Conservation (phyloP, 306 rosid species). For the Clitoria ternatea region DNA sequence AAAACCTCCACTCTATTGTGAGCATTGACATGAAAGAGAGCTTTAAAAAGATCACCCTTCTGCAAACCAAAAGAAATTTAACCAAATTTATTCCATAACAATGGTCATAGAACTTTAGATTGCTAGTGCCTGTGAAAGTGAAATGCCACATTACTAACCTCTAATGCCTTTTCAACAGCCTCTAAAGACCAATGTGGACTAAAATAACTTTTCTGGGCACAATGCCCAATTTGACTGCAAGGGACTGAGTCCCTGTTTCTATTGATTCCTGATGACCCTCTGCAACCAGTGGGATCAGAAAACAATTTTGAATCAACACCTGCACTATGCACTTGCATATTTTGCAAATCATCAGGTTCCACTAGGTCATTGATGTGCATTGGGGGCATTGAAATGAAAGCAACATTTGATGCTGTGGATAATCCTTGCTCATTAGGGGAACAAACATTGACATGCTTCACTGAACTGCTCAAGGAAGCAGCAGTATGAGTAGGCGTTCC, state of each 20-base stretch:
- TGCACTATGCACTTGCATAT: slow-evolving; percentile 12
- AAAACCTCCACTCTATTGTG: slow-evolving; percentile 82
- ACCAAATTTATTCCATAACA: background rate
- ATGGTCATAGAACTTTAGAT: background rate
- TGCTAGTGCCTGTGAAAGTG: background rate
- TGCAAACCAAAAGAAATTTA: slow-evolving; percentile 38
- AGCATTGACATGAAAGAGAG: slow-evolving; percentile 75
- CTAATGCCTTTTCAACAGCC: slow-evolving; percentile 57
- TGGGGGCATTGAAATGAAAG: slow-evolving; percentile 45
- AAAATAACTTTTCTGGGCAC: slow-evolving; percentile 38
- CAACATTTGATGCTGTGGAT: slow-evolving; percentile 28
- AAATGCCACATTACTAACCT: slow-evolving; percentile 45
- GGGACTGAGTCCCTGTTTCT: slow-evolving; percentile 34
- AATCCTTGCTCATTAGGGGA: slow-evolving; percentile 29
- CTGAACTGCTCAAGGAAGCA: slow-evolving; percentile 26
- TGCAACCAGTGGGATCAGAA: slow-evolving; percentile 22
- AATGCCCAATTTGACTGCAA: slow-evolving; percentile 22
- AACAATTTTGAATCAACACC: slow-evolving; percentile 31
- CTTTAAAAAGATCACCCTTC: slow-evolving; percentile 72
- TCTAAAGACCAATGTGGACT: slow-evolving; percentile 67
- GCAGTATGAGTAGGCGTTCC: slow-evolving; percentile 21
- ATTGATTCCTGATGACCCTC: slow-evolving; percentile 30
- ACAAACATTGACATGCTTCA: slow-evolving; percentile 31
- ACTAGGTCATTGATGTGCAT: slow-evolving; percentile 36
- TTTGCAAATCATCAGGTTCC: slow-evolving; percentile 28